These are phyloP conservation scores for Stevia rebaudiana DNA, from an alignment of 140 eudicot species.

Conservation along the genomic window DNA sequence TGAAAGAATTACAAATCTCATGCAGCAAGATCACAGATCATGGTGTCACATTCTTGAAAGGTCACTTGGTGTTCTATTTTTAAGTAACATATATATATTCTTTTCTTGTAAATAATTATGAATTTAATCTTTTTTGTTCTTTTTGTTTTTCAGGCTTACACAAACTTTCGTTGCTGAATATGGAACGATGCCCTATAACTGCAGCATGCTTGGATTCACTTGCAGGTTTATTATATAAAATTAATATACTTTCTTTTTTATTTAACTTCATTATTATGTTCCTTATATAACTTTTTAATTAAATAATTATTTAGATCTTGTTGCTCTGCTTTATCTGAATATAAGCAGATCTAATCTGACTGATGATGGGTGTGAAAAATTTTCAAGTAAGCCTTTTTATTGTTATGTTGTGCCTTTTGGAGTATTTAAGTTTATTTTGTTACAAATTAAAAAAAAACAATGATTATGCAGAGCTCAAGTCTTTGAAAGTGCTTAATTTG, in stretches of 20 bases:
- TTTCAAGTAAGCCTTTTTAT: conserved; percentile 48
- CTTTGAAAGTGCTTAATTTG: conserved; percentile 71
- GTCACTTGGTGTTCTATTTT: conserved; percentile 24
- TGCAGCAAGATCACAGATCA: conserved; percentile 70
- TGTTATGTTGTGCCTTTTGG: not conserved
- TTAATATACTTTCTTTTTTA: not conserved
- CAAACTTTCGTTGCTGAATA: conserved; percentile 66
- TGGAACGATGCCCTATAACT: conserved; percentile 88
- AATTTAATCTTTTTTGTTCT: not conserved
- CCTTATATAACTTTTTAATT: not conserved
- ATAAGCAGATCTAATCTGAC: conserved; percentile 73
- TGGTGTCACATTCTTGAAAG: conserved; percentile 71
- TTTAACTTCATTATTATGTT: not conserved
- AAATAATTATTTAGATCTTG: conserved; percentile 36
- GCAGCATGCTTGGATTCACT: conserved; percentile 81
- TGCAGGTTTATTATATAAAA: conserved; percentile 41
- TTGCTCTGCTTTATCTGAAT: conserved; percentile 56
- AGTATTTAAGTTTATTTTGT: not conserved
- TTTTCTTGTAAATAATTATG: not conserved
- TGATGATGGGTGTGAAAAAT: conserved; percentile 70
- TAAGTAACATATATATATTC: not conserved
- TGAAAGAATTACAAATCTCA: conserved; percentile 74
- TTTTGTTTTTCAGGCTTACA: conserved; percentile 45
- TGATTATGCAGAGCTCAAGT: conserved; percentile 38
- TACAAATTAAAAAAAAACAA: not conserved